Base-by-base conservation (phyloP, 768 basidiomycete genomes). In the Lentinula lateritia region DNA sequence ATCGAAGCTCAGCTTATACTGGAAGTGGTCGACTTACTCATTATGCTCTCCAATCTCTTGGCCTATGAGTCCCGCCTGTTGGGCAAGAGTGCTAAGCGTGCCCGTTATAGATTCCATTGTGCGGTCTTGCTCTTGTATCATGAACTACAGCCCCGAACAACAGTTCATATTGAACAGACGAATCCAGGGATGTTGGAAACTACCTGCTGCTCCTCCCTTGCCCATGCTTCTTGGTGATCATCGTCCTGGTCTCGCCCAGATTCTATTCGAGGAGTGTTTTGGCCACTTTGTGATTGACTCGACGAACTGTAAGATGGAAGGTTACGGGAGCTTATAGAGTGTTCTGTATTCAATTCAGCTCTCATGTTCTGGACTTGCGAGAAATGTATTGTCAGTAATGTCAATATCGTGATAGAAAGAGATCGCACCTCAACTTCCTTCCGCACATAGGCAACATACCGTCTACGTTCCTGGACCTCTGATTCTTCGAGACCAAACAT, bases 21-120 rank as follows among this genome's bases (percentile, higher is more conserved):
- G 42, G 15, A 61, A 46, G 48, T 45, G 23, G 32, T 42, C 20
- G 56, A 73, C 72, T 64, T 64, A 96, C 96, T 93, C 92, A 66
- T 89, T 92, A 68, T 99, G 97, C 70, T 95, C 93, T 8, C 72
- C 78, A 54, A 98, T 92, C 70, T 99, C 97, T 61, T 85, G 86
- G 0, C 96, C 96, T 86, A 99, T 99, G 36, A 98, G 77, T 10
- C 89, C 90, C 0, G 97, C 97, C 74, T 98, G 97, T 64, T 92
- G 88, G 0, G 89, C 88, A 6, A 99, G 77, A 0, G 90, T 95
- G 61, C 71, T 85, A 58, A 99, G 73, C 1, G 95, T 95, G 0
- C 94, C 93, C 0, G 89, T 83, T 69, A 99, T 95, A 0, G 89
- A 84, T 60, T 89, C 87, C 67, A 99, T 89, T 0, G 95, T 90